phyloP scores from a whole-genome alignment of 108 stramenopile genomes.

The Parietichytrium sp. region DNA sequence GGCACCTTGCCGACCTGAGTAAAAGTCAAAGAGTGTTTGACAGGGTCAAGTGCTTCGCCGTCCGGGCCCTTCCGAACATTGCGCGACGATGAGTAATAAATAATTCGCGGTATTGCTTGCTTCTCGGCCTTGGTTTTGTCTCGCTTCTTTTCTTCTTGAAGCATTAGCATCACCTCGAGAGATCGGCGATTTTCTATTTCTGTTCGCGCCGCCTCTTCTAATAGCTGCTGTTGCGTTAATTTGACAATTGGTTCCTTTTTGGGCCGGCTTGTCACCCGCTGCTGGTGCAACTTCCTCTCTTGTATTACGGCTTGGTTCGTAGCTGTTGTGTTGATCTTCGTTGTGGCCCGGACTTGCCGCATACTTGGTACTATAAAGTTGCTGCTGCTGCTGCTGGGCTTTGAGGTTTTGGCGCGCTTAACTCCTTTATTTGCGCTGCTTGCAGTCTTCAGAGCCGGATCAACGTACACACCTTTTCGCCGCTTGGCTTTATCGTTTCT shows the following conservation, averaged over 20 bases:
- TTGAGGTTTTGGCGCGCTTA: constrained; percentile 32
- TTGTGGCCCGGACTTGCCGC: constrained; percentile 33
- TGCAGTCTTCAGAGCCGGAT: constrained; percentile 5
- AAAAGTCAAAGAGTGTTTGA: constrained; percentile 22
- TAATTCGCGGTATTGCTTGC: constrained; percentile 40
- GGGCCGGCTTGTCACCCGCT: neutral
- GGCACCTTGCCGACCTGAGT: constrained; percentile 31
- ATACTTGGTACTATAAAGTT: constrained; percentile 9
- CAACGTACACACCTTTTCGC: constrained; percentile 18
- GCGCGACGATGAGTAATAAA: neutral
- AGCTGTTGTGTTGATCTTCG: neutral
- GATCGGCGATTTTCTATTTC: neutral
- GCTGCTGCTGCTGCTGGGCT: constrained; percentile 47
- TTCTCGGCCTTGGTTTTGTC: constrained; percentile 41
- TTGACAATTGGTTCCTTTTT: constrained; percentile 38
- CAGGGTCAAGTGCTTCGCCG: neutral
- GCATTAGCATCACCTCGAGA: constrained; percentile 29
- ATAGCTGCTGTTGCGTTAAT: constrained; percentile 54
- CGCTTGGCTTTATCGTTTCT: neutral
- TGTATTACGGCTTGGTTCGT: constrained; percentile 34
- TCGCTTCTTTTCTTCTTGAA: constrained; percentile 30
- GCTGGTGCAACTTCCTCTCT: constrained; percentile 30
- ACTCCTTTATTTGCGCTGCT: too few species aligned
- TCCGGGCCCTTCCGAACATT: neutral
- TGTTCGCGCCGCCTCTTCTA: constrained; percentile 48